Base-by-base conservation (phyloP, 2,329 filamentous ascomycete genomes). In the Fonsecaea nubica region DNA sequence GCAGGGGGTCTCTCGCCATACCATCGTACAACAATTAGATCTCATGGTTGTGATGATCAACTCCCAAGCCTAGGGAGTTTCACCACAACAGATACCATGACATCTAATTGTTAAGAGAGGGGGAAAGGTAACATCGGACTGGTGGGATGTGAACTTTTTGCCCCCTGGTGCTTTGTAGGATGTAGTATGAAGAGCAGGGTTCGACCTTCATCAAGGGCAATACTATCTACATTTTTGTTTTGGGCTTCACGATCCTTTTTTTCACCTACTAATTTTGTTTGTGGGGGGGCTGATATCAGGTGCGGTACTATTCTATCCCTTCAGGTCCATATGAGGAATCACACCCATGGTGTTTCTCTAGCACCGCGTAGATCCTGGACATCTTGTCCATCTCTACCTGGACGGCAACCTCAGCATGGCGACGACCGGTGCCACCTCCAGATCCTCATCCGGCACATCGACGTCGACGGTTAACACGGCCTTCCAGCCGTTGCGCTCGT, bases 341-440 rank as follows among this genome's bases (percentile, higher is more conserved):
- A 50, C 12, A 7, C 25, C 10, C 13, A 48, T 48, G 18, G 15
- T 18, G 4, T 18, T 45, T 0, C 40, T n/a, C n/a, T 45, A 13
- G 8, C 9, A 21, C 35, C 53, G 6, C 7, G 2, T 33, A 4
- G 4, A n/a, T 38, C 12, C 30, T 12, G 35, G 8, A 35, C 10
- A n/a, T 33, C 21, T 33, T 54, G 12, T 54, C 21, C 30, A 5
- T 55, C 55, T 18, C 35, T 62, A 42, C 50, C 25, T 18, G 7
- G 54, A 25, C 13, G 66, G 68, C 13, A 58, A 33, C 59, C 68
- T 67, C 63, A 70, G 56, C 70, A 72, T 72, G 3, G 60, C 62
- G 18, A 69, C 33, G 7, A 42, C 30, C 5, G 68, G 61, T 4
- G 61, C 57, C 12, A 70, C 66, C 30, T 48, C 10, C 35, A 71